phyloP scores from a whole-genome alignment of 768 basidiomycete species.

The Hebeloma cylindrosporum region DNA sequence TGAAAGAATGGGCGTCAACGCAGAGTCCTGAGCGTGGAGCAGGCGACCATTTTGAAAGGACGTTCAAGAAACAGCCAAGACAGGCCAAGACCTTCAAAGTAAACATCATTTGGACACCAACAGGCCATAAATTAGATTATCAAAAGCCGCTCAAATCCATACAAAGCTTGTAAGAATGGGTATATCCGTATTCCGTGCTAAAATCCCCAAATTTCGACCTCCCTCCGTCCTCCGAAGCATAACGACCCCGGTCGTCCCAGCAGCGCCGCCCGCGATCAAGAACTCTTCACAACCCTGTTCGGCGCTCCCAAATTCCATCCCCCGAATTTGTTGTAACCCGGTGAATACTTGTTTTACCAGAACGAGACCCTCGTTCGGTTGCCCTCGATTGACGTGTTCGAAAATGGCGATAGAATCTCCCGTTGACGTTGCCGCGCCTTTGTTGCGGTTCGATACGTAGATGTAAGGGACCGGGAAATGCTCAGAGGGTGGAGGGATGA shows the following conservation, averaged over 20 bases:
- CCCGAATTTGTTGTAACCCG: conserved; percentile 61
- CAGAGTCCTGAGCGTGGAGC: too few species aligned
- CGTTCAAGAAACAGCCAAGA: too few species aligned
- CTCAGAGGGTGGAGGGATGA: conserved; percentile 49
- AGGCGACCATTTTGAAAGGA: too few species aligned
- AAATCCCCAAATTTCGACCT: conserved; percentile 50
- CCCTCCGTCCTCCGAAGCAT: conserved; percentile 56
- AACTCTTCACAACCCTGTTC: conserved; percentile 45
- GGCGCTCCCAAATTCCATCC: conserved; percentile 58
- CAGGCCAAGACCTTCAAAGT: too few species aligned
- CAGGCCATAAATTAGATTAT: too few species aligned
- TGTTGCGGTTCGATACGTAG: conserved; percentile 70
- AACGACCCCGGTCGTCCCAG: conserved; percentile 54
- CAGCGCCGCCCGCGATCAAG: conserved; percentile 54
- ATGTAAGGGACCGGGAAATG: conserved; percentile 54
- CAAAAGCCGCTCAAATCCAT: conserved; percentile 32
- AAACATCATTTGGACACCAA: too few species aligned
- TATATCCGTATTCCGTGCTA: conserved; percentile 54
- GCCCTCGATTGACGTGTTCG: conserved; percentile 40
- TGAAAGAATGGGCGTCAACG: too few species aligned
- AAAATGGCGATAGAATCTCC: conserved; percentile 68
- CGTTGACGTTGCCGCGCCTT: conserved; percentile 44
- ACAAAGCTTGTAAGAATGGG: conserved; percentile 54
- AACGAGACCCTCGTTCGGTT: conserved; percentile 30
- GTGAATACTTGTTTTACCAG: conserved; percentile 58